Evolutionary conservation across 2,329 filamentous ascomycete species (phyloP).

Genomic region (Alternaria longipes): DNA sequence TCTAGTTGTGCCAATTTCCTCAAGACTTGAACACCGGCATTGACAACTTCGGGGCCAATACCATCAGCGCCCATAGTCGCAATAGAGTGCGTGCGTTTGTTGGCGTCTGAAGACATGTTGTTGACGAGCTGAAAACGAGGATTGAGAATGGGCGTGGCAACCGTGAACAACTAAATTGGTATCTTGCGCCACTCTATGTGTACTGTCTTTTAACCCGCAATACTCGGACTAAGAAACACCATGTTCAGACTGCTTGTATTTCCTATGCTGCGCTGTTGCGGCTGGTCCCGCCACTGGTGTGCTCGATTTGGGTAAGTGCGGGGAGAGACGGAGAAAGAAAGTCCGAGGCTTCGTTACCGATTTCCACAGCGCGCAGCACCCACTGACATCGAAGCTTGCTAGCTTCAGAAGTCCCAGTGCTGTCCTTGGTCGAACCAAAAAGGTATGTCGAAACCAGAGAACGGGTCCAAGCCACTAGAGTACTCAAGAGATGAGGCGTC

Average conservation of each 20-base stretch:
- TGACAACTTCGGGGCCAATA: constrained; percentile 74
- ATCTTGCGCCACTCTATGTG: background rate
- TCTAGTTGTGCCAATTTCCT: constrained; percentile 62
- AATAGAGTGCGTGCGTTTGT: constrained; percentile 39
- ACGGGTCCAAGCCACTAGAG: constrained; percentile 34
- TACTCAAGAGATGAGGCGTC: constrained; percentile 1
- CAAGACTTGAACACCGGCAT: constrained; percentile 69
- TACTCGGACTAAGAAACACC: background rate
- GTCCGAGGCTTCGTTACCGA: constrained; percentile 33
- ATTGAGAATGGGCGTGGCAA: background rate
- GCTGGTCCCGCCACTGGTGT: constrained; percentile 5
- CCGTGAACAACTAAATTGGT: background rate
- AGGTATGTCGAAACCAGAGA: constrained; percentile 48
- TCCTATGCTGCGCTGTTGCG: background rate
- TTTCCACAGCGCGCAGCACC: background rate
- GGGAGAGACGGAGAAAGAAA: constrained; percentile 27
- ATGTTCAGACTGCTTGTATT: background rate
- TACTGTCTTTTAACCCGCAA: background rate
- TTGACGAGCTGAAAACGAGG: background rate
- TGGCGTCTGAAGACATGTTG: constrained; percentile 33
- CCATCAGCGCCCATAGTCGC: constrained; percentile 71
- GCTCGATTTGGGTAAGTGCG: constrained; percentile 17
- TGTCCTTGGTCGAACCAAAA: constrained; percentile 50
- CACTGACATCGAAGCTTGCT: background rate
- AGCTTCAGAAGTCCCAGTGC: constrained; percentile 36